phyloP scores from a whole-genome alignment of 2,329 filamentous ascomycete genomes.

The Sporothrix euskadiensis region DNA sequence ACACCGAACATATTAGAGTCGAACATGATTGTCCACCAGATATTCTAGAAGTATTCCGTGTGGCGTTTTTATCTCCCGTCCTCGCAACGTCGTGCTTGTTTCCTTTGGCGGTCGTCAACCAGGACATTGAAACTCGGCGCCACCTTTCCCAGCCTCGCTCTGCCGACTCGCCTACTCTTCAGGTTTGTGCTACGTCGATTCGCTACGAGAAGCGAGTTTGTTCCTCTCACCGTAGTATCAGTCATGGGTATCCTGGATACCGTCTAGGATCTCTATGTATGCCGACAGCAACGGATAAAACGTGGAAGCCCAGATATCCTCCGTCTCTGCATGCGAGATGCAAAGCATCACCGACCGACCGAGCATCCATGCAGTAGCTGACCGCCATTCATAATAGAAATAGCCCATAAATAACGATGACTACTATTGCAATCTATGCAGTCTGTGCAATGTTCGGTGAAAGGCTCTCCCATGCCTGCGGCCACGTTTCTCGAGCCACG shows the following conservation, averaged over 20 bases:
- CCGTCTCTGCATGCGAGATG: constrained; percentile 8
- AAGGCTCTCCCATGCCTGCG: not conserved
- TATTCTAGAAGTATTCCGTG: constrained; percentile 9
- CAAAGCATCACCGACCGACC: not conserved
- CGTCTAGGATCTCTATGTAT: not conserved
- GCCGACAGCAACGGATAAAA: not conserved
- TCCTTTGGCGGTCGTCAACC: not conserved
- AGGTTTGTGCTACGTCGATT: constrained; percentile 2
- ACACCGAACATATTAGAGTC: not conserved
- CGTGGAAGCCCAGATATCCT: not conserved
- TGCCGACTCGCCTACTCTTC: constrained; percentile 55
- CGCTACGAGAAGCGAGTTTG: constrained; percentile 8
- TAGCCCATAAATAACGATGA: not conserved
- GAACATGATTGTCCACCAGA: not conserved
- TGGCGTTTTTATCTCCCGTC: not conserved
- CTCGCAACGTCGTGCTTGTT: not conserved
- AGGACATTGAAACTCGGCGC: not conserved
- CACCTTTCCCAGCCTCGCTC: constrained; percentile 7
- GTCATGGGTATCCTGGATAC: not conserved
- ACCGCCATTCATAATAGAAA: not conserved
- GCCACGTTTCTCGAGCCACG: not conserved
- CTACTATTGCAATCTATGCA: not conserved
- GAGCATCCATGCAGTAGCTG: not conserved
- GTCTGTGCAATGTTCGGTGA: not conserved
- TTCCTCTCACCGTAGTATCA: not conserved